phyloP scores from a whole-genome alignment of 768 basidiomycete species.

The Pisolithus albus region DNA sequence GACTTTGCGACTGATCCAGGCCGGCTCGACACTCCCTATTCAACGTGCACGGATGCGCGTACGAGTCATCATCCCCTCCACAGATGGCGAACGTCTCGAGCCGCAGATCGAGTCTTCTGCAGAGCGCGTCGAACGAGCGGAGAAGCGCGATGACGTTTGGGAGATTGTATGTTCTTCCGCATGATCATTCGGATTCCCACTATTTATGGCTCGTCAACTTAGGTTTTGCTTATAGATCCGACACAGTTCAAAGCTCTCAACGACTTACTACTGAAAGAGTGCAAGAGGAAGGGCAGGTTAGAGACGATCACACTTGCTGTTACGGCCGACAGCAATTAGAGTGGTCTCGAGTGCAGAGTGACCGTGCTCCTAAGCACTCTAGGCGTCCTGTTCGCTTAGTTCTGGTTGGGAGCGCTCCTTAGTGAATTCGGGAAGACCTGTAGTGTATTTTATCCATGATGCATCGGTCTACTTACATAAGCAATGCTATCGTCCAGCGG shows the following conservation, averaged over 20 bases:
- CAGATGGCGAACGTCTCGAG: slow-evolving; percentile 60
- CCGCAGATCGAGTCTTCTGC: slow-evolving; percentile 66
- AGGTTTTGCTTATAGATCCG: slow-evolving; percentile 93
- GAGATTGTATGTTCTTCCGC: slow-evolving; percentile 58
- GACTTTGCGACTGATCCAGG: slow-evolving; percentile 77
- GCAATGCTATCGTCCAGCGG: too few relatives aligned
- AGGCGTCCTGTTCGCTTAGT: not conserved
- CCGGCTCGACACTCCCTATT: slow-evolving; percentile 82
- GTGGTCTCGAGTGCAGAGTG: not conserved
- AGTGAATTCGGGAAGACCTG: not conserved
- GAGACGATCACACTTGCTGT: slow-evolving; percentile 78
- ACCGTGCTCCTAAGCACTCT: not conserved
- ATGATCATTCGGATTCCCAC: not conserved
- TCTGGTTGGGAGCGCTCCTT: not conserved
- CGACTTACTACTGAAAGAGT: slow-evolving; percentile 86
- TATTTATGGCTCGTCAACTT: slow-evolving; percentile 6
- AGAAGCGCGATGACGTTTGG: slow-evolving; percentile 73
- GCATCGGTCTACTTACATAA: too few relatives aligned
- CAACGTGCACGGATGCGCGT: slow-evolving; percentile 92
- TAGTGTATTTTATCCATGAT: not conserved
- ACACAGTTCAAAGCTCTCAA: slow-evolving; percentile 84
- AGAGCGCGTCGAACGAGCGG: slow-evolving; percentile 80
- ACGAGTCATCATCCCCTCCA: slow-evolving; percentile 64
- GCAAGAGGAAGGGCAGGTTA: slow-evolving; percentile 78
- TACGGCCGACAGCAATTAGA: slow-evolving; percentile 34